A percentile compares a stretch with the other conserved stretches of the same genome.
phyloP scores from a whole-genome alignment of 208 protist genomes.

The Leishmania aethiopica region DNA sequence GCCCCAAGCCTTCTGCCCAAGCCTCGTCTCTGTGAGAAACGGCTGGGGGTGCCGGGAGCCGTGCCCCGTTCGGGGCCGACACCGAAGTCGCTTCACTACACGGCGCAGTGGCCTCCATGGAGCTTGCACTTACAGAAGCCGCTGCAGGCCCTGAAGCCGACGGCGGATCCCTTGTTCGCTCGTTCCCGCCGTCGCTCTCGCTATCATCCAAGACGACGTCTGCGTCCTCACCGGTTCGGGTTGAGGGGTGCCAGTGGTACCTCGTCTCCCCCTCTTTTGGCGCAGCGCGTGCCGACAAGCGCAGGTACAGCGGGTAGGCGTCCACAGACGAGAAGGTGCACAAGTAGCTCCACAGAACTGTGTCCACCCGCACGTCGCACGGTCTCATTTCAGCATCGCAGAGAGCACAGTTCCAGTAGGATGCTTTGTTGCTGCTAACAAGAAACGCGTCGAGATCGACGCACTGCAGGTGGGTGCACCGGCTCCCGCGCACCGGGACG shows the following conservation, averaged over 20 bases:
- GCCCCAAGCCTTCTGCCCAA: not conserved
- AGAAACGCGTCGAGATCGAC: slow-evolving; percentile 74
- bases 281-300: slow-evolving; percentile 26
- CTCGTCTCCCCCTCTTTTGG: slow-evolving; percentile 1
- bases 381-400: slow-evolving; percentile 70
- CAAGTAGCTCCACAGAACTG: slow-evolving; percentile 66
- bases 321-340: slow-evolving; percentile 14
- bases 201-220: slow-evolving; percentile 36
- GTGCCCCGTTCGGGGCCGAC: not conserved
- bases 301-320: slow-evolving; percentile 33
- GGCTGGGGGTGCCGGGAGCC: not conserved
- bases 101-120: not conserved
- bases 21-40: not conserved
- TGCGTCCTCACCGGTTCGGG: slow-evolving; percentile 17
- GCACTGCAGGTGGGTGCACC: slow-evolving; percentile 81
- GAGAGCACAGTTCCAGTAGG: slow-evolving; percentile 88
- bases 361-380: slow-evolving; percentile 64
- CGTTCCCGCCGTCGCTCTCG: slow-evolving; percentile 18
- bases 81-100: not conserved
- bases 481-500: slow-evolving; percentile 65
- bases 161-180: not conserved
- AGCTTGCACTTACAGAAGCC: not conserved
- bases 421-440: slow-evolving; percentile 61
- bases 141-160: not conserved
- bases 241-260: slow-evolving; percentile 45